phyloP scores from a whole-genome alignment of 148 eudicot species.

The Chenopodium formosanum region DNA sequence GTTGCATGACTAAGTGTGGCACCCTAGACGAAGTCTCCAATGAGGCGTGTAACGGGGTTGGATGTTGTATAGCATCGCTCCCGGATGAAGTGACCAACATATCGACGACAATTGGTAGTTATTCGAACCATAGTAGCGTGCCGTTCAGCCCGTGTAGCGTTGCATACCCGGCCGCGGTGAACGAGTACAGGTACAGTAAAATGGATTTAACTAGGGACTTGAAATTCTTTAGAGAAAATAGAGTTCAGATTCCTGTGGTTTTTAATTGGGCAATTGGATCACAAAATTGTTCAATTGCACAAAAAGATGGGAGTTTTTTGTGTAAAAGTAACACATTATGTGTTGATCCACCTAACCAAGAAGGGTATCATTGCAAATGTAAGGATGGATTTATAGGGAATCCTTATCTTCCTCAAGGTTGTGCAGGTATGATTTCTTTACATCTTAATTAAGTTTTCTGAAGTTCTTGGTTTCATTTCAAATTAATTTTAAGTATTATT shows the following conservation, averaged over 20 bases:
- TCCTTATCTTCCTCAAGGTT: conserved; percentile 16
- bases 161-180: conserved; percentile 14
- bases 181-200: not conserved
- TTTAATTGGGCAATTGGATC: not conserved
- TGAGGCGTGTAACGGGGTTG: conserved; percentile 20
- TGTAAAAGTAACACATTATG: not conserved
- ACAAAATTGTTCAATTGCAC: not conserved
- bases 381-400: not conserved
- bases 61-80: conserved; percentile 25
- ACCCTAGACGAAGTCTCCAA: not conserved
- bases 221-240: not conserved
- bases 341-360: not conserved
- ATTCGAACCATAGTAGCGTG: not conserved
- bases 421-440: not conserved
- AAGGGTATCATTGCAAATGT: conserved; percentile 12
- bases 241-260: not conserved
- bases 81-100: conserved; percentile 17
- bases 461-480: not conserved
- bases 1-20: conserved; percentile 16
- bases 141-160: conserved; percentile 21
- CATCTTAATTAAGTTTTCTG: too few species aligned
- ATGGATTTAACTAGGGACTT: not conserved
- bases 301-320: not conserved
- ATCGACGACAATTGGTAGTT: not conserved
- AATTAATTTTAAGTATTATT: too few species aligned